phyloP scores from a whole-genome alignment of 345 rosid genomes.

The Murraya paniculata region DNA sequence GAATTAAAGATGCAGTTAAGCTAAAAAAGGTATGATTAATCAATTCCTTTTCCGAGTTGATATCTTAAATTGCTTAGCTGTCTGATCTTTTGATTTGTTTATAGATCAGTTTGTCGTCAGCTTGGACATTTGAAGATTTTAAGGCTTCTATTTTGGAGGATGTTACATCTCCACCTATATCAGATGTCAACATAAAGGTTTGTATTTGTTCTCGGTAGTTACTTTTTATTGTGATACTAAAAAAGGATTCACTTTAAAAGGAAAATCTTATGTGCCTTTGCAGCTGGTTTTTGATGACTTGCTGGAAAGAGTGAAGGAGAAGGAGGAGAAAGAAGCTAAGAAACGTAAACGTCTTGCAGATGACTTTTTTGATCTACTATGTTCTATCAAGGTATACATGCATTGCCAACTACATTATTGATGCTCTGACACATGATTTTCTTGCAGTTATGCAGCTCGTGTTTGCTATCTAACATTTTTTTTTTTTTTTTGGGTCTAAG shows the following conservation, averaged over 20 bases:
- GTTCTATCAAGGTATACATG: constrained; percentile 17
- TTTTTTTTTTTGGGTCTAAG: too few relatives aligned
- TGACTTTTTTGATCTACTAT: constrained; percentile 72
- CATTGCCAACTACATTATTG: neutral
- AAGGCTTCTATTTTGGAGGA: constrained; percentile 57
- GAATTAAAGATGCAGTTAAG: constrained; percentile 78
- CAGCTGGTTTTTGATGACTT: constrained; percentile 88
- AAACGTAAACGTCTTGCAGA: constrained; percentile 83
- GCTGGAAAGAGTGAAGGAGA: constrained; percentile 83
- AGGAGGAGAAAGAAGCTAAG: constrained; percentile 95
- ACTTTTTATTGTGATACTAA: neutral
- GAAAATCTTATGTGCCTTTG: neutral
- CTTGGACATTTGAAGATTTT: constrained; percentile 81
- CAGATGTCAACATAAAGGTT: constrained; percentile 76
- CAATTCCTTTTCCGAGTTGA: neutral
- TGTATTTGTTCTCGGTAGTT: neutral
- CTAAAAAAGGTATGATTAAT: constrained; percentile 50
- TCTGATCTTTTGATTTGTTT: constrained; percentile 15
- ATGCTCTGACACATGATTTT: neutral
- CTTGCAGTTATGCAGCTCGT: neutral
- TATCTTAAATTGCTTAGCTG: neutral
- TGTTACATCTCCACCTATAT: constrained; percentile 46
- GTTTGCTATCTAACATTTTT: neutral
- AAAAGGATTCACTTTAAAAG: neutral
- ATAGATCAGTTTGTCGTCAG: constrained; percentile 54